These are phyloP conservation scores for Penicillium sp. DNA, from an alignment of 2,329 filamentous ascomycete species.

Conservation along the genomic window DNA sequence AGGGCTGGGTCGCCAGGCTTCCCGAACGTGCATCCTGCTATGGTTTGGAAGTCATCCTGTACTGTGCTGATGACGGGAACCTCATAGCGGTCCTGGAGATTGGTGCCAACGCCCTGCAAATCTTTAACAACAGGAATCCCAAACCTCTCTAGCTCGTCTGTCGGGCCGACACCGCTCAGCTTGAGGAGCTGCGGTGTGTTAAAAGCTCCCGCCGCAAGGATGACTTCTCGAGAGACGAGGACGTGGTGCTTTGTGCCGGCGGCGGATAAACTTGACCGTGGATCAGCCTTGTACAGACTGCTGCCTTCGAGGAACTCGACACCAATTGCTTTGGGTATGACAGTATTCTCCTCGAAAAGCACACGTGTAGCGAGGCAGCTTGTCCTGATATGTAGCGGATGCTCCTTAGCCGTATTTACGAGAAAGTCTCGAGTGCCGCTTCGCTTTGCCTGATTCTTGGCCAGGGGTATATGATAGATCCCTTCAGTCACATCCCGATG, in stretches of 20 bases:
- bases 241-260: neutral
- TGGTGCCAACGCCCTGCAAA: slow-evolving; percentile 4
- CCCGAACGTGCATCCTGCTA: too few species aligned
- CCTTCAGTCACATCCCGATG: too few species aligned
- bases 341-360: too few species aligned
- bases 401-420: too few species aligned
- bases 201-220: slow-evolving; percentile 3
- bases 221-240: neutral
- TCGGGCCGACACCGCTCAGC: slow-evolving; percentile 5
- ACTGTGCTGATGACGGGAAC: neutral
- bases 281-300: neutral
- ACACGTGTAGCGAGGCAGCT: too few species aligned
- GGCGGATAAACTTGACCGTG: neutral
- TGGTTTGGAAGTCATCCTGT: too few species aligned
- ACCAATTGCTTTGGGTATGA: slow-evolving; percentile 13
- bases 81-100: slow-evolving; percentile 6
- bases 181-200: slow-evolving; percentile 10
- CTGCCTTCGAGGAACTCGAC: neutral
- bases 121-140: slow-evolving; percentile 1
- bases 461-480: too few species aligned
- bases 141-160: neutral
- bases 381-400: too few species aligned
- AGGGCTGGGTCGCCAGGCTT: too few species aligned
- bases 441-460: too few species aligned
- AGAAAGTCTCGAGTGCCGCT: too few species aligned